Conservation (phyloP, 352 stramenopile species). For the Thraustochytrium sp. region DNA sequence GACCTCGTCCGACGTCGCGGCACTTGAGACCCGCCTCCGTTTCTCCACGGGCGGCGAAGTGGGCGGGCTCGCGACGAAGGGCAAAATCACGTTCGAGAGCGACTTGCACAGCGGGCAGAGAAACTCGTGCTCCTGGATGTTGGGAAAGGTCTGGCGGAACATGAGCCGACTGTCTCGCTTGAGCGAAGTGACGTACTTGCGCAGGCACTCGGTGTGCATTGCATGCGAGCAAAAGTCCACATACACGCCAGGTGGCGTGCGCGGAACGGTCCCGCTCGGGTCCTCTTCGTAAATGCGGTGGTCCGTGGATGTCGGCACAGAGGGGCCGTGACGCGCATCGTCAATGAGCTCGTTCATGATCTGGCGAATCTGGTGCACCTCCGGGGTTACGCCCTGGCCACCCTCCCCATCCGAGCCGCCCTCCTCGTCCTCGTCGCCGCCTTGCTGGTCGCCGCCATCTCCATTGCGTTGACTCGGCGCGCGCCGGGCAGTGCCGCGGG, state of each 20-base stretch:
- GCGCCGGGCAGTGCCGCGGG: background rate
- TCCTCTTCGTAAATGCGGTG: background rate
- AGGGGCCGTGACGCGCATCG: background rate
- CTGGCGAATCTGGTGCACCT: background rate
- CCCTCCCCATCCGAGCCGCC: background rate
- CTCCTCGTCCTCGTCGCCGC: background rate
- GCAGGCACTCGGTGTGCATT: constrained; percentile 76
- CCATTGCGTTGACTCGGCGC: background rate
- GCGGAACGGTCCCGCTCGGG: background rate
- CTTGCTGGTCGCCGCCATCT: background rate
- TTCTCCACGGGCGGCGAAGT: background rate
- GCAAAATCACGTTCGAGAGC: constrained; percentile 79
- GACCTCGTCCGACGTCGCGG: constrained; percentile 18
- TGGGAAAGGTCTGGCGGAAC: constrained; percentile 56
- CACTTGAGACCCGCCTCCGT: background rate
- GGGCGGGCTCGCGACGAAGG: constrained; percentile 54
- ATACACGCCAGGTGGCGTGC: constrained; percentile 51
- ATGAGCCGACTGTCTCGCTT: constrained; percentile 46
- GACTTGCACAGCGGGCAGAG: constrained; percentile 79
- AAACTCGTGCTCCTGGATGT: constrained; percentile 74
- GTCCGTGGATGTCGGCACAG: background rate
- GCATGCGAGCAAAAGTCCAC: constrained; percentile 74
- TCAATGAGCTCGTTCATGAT: background rate
- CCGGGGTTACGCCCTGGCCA: background rate
- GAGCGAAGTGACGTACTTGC: constrained; percentile 75